Evolutionary conservation across 192 early-diverging fungal genomes (phyloP).

Genomic region (Phlyctochytrium arcticum): DNA sequence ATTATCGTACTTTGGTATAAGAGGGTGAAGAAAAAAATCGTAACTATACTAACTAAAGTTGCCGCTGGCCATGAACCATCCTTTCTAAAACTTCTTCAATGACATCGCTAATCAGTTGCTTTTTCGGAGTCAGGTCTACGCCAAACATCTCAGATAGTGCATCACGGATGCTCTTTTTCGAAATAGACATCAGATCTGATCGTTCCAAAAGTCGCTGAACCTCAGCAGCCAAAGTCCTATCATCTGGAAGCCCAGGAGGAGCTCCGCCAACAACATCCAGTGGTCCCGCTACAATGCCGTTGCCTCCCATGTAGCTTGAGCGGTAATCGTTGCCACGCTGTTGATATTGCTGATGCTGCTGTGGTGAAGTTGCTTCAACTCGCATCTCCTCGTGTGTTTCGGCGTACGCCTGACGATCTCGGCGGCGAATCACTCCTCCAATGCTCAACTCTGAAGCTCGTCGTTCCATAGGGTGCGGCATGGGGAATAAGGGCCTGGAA

Average conservation of each 20-base stretch:
- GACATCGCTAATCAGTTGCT: slow-evolving; percentile 74
- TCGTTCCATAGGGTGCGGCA: slow-evolving; percentile 26
- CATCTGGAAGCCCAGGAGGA: slow-evolving; percentile 38
- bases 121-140: slow-evolving; percentile 67
- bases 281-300: background rate
- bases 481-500: slow-evolving; percentile 9
- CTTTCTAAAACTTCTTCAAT: slow-evolving; percentile 51
- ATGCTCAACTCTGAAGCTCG: slow-evolving; percentile 17
- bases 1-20: too few relatives aligned
- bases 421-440: slow-evolving; percentile 7
- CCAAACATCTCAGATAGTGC: slow-evolving; percentile 67
- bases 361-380: background rate
- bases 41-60: too few relatives aligned
- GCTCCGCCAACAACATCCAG: background rate
- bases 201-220: slow-evolving; percentile 73
- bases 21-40: too few relatives aligned
- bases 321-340: too few relatives aligned
- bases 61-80: too few relatives aligned
- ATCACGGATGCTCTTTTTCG: slow-evolving; percentile 83
- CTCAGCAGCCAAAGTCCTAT: slow-evolving; percentile 63
- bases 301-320: background rate
- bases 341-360: too few relatives aligned
- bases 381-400: background rate
- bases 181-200: slow-evolving; percentile 84
- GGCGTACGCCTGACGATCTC: background rate